Evolutionary conservation across 345 rosid genomes (phyloP).

Genomic region (Eucalyptus camaldulensis): DNA sequence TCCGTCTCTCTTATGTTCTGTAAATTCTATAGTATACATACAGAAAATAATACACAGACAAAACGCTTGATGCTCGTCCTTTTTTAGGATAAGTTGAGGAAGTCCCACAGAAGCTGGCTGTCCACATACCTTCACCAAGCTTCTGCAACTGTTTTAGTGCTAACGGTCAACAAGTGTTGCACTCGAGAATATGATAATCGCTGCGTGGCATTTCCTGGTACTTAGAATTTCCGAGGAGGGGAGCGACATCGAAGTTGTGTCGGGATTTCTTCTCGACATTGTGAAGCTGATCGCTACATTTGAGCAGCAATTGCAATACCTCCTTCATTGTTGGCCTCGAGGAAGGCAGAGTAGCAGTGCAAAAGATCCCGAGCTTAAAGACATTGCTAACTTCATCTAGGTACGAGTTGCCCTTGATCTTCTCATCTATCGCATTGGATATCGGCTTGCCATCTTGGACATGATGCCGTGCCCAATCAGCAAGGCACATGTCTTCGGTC

Average conservation of each 20-base stretch:
- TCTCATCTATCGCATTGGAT: slow-evolving; percentile 20
- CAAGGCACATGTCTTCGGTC: slow-evolving; percentile 34
- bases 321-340: slow-evolving; percentile 48
- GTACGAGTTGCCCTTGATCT: slow-evolving; percentile 11
- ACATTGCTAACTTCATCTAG: slow-evolving; percentile 28
- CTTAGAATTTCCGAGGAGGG: slow-evolving; percentile 4
- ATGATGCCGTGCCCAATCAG: slow-evolving; percentile 51
- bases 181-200: background rate
- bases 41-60: background rate
- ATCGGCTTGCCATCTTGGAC: slow-evolving; percentile 13
- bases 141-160: background rate
- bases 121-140: background rate
- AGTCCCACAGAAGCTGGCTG: background rate
- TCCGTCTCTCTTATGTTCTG: background rate
- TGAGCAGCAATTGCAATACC: slow-evolving; percentile 21
- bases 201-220: background rate
- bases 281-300: background rate
- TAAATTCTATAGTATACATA: background rate
- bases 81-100: background rate
- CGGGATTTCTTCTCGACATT: background rate
- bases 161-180: background rate
- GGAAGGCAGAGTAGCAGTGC: slow-evolving; percentile 29
- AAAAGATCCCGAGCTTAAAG: slow-evolving; percentile 43
- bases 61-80: background rate
- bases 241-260: background rate